phyloP scores from a whole-genome alignment of 1,139 yeast species.

The Scheffersomyces quercinus region DNA sequence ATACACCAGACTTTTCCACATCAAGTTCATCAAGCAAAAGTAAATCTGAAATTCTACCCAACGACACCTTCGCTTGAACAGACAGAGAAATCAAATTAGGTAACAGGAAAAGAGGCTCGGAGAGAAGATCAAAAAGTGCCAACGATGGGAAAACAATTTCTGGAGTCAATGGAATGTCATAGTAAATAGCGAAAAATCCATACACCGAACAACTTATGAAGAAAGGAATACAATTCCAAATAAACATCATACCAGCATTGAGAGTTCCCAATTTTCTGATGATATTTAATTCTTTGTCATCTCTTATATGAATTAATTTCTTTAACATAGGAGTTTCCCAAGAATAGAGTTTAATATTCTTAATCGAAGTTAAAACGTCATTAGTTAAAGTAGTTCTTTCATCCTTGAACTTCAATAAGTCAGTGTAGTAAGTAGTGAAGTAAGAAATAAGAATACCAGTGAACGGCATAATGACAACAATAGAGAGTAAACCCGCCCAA shows the following conservation, averaged over 20 bases:
- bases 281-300: constrained; percentile 19
- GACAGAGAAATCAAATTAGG: constrained; percentile 20
- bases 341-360: constrained; percentile 23
- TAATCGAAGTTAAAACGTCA: constrained; percentile 28
- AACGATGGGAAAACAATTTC: constrained; percentile 27
- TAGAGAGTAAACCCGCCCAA: constrained; percentile 22
- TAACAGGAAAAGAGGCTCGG: constrained; percentile 24
- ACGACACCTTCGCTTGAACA: constrained; percentile 23
- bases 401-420: constrained; percentile 25
- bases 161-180: constrained; percentile 21
- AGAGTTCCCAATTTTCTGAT: constrained; percentile 19
- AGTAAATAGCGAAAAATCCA: constrained; percentile 15
- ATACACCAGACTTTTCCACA: constrained; percentile 11
- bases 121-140: constrained; percentile 24
- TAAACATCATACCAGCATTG: constrained; percentile 19
- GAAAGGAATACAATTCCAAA: constrained; percentile 26
- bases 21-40: constrained; percentile 24
- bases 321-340: constrained; percentile 24
- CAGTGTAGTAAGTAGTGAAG: constrained; percentile 10
- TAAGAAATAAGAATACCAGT: constrained; percentile 2
- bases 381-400: constrained; percentile 26
- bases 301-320: constrained; percentile 20
- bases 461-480: constrained; percentile 19
- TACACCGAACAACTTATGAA: constrained; percentile 22
- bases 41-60: constrained; percentile 23